Evolutionary conservation across 208 protist species (phyloP).

Genomic region (Spongospora subterranea): DNA sequence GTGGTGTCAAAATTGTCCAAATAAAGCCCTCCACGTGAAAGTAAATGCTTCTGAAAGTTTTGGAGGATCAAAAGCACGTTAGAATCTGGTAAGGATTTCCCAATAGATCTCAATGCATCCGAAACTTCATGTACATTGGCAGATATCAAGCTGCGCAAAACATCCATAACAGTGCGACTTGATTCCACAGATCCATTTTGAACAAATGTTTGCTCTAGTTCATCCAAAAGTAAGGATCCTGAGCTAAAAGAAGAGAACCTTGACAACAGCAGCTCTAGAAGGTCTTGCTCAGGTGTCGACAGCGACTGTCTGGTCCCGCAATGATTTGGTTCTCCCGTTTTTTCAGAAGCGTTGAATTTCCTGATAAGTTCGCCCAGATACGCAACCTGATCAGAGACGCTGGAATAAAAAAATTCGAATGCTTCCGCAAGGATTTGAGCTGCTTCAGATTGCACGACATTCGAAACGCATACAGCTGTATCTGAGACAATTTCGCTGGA

Average conservation of each 20-base stretch:
- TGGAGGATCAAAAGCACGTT: constrained; percentile 12
- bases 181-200: not conserved
- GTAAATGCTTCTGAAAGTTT: constrained; percentile 55
- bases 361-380: constrained; percentile 43
- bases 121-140: constrained; percentile 35
- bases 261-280: constrained; percentile 57
- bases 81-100: constrained; percentile 8
- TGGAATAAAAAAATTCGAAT: constrained; percentile 57
- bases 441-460: constrained; percentile 56
- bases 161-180: not conserved
- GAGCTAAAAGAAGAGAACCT: constrained; percentile 30
- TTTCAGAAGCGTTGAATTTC: constrained; percentile 13
- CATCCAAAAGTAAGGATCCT: constrained; percentile 46
- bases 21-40: not conserved
- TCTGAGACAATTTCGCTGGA: not conserved
- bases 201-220: constrained; percentile 41
- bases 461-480: not conserved
- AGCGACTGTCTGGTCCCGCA: not conserved
- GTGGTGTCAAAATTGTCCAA: not conserved
- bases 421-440: constrained; percentile 56
- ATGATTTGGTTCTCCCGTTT: not conserved
- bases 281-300: constrained; percentile 14
- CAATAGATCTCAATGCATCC: not conserved
- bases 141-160: not conserved
- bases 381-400: constrained; percentile 53